These are phyloP conservation scores for Colletotrichum camelliae DNA, from an alignment of 2,329 filamentous ascomycete genomes.

Conservation along the genomic window DNA sequence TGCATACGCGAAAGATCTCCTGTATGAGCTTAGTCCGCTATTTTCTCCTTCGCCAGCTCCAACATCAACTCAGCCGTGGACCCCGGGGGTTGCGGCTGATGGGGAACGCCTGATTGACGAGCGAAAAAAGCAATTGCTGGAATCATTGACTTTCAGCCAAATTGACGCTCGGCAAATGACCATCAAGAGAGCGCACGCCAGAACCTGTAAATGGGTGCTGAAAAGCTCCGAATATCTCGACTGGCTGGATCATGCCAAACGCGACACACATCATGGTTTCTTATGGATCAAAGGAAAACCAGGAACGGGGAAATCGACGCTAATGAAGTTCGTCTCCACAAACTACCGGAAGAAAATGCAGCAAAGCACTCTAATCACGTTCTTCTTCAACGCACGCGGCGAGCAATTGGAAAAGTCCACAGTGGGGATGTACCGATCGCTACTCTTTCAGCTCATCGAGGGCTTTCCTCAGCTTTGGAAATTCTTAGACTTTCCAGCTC, in stretches of 20 bases:
- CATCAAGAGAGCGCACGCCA: neutral
- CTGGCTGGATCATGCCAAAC: neutral
- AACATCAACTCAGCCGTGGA: neutral
- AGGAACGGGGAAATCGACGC: neutral
- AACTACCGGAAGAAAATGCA: neutral
- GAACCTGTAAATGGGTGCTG: neutral
- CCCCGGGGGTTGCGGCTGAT: no score
- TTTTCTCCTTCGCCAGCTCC: neutral
- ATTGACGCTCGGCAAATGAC: neutral
- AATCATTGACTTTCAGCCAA: neutral
- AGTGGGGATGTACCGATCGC: neutral
- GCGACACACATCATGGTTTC: neutral
- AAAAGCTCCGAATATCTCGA: neutral
- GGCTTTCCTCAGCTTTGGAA: neutral
- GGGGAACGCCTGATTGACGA: neutral
- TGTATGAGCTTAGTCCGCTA: neutral
- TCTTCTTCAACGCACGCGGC: neutral
- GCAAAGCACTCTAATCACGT: neutral
- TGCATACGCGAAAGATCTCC: conserved; percentile 31
- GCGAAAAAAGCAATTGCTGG: neutral
- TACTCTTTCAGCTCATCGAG: neutral
- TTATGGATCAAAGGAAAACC: neutral
- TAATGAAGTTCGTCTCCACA: neutral
- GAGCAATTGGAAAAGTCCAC: neutral
- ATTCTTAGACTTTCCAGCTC: neutral